These are phyloP conservation scores for Tetragonia tetragonoides DNA, from an alignment of 148 eudicot species.

Conservation along the genomic window DNA sequence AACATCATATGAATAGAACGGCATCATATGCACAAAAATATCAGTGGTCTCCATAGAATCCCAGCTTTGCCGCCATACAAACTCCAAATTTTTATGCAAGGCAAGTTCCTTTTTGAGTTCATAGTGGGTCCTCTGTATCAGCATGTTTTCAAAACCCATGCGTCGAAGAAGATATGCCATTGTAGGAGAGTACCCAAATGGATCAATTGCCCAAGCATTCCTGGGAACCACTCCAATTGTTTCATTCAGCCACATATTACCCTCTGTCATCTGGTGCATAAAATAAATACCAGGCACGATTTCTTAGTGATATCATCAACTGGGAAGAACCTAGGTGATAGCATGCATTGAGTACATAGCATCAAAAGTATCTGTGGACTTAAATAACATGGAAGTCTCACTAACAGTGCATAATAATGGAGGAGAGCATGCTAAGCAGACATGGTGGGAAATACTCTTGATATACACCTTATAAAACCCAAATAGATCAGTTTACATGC, in stretches of 20 bases:
- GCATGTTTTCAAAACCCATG: slow-evolving; percentile 99
- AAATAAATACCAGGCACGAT: slow-evolving; percentile 9
- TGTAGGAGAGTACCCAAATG: slow-evolving; percentile 97
- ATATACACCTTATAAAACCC: not conserved
- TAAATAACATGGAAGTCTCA: not conserved
- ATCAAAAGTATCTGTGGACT: not conserved
- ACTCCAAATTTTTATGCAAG: slow-evolving; percentile 75
- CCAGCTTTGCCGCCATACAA: slow-evolving; percentile 96
- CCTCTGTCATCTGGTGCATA: slow-evolving; percentile 77
- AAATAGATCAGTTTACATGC: not conserved
- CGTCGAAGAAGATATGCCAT: slow-evolving; percentile 99
- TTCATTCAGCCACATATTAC: slow-evolving; percentile 96
- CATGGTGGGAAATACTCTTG: not conserved
- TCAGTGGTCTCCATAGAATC: slow-evolving; percentile 89
- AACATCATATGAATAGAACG: slow-evolving; percentile 96
- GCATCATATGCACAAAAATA: slow-evolving; percentile 99
- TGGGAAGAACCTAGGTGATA: not conserved
- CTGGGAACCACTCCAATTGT: slow-evolving; percentile 89
- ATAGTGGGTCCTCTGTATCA: slow-evolving; percentile 96
- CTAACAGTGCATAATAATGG: not conserved
- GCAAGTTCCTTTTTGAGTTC: slow-evolving; percentile 96
- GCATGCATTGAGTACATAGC: not conserved
- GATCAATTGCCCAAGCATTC: slow-evolving; percentile 99
- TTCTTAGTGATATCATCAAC: not conserved
- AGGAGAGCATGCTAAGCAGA: not conserved